phyloP scores from a whole-genome alignment of 306 rosid genomes.

The Lathyrus aphaca region DNA sequence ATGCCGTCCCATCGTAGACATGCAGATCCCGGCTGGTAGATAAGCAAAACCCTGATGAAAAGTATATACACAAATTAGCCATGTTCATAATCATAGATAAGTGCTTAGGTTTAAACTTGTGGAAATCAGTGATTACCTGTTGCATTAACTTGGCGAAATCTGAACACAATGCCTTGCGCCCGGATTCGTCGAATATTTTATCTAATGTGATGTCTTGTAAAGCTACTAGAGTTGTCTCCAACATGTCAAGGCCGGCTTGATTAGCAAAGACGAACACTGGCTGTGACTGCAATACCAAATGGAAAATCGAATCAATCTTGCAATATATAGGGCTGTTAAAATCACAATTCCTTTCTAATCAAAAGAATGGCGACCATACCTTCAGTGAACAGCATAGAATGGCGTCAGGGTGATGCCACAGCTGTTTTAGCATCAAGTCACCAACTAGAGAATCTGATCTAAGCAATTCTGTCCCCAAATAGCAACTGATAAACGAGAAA shows the following conservation, averaged over 20 bases:
- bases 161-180: constrained; percentile 72
- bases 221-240: constrained; percentile 91
- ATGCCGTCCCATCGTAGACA: constrained; percentile 91
- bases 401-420: constrained; percentile 94
- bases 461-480: constrained; percentile 69
- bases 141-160: constrained; percentile 93
- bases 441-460: constrained; percentile 64
- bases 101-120: background rate
- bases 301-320: background rate
- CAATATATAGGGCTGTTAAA: background rate
- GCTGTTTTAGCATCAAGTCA: constrained; percentile 66
- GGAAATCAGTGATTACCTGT: constrained; percentile 54
- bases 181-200: constrained; percentile 83
- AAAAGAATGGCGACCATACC: constrained; percentile 41
- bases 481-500: constrained; percentile 51
- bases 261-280: constrained; percentile 92
- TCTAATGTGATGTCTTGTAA: constrained; percentile 94
- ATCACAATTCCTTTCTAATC: background rate
- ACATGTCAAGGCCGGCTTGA: constrained; percentile 96
- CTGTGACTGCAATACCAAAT: constrained; percentile 53
- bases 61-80: background rate
- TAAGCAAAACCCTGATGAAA: constrained; percentile 71
- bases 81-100: background rate
- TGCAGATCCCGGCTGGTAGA: constrained; percentile 87
- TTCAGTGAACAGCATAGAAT: constrained; percentile 86